phyloP scores from a whole-genome alignment of 192 early-diverging fungal genomes.

The Dissophora ornata region DNA sequence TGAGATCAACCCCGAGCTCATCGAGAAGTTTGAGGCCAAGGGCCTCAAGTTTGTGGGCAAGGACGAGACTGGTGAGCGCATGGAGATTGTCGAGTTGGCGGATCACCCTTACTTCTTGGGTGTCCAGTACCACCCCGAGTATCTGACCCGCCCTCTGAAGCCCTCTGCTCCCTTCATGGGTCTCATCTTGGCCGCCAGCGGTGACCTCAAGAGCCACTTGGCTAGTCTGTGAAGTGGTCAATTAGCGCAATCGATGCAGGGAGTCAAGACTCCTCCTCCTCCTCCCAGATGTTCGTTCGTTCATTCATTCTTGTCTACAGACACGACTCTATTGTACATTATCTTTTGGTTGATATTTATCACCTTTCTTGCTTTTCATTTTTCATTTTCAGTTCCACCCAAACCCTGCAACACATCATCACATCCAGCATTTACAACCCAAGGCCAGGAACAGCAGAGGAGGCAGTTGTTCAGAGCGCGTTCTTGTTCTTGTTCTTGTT shows the following conservation, averaged over 20 bases:
- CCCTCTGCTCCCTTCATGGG: slow-evolving; percentile 95
- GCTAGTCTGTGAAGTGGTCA: slow-evolving; percentile 24
- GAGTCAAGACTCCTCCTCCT: too few relatives aligned
- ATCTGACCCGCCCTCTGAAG: slow-evolving; percentile 92
- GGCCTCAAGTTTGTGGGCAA: slow-evolving; percentile 92
- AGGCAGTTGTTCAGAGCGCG: too few relatives aligned
- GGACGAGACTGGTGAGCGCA: slow-evolving; percentile 96
- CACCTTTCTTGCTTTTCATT: background rate
- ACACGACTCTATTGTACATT: background rate
- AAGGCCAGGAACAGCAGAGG: too few relatives aligned
- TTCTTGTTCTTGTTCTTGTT: too few relatives aligned
- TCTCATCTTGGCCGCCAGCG: slow-evolving; percentile 87
- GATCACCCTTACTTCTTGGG: slow-evolving; percentile 96
- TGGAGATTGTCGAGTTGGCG: slow-evolving; percentile 93
- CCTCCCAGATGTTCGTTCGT: too few relatives aligned
- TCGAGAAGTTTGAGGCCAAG: slow-evolving; percentile 77
- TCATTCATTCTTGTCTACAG: background rate
- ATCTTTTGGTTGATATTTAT: background rate
- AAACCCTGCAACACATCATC: background rate
- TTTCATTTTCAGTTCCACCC: background rate
- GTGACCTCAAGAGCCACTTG: slow-evolving; percentile 48
- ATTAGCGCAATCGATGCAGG: too few relatives aligned
- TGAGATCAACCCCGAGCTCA: slow-evolving; percentile 94
- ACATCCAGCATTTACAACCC: slow-evolving; percentile 16
- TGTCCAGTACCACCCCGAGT: slow-evolving; percentile 98